Evolutionary conservation across 306 rosid genomes (phyloP), one percentile per base, ranked within the genome.

Genomic region (Trichosanthes truncata): DNA sequence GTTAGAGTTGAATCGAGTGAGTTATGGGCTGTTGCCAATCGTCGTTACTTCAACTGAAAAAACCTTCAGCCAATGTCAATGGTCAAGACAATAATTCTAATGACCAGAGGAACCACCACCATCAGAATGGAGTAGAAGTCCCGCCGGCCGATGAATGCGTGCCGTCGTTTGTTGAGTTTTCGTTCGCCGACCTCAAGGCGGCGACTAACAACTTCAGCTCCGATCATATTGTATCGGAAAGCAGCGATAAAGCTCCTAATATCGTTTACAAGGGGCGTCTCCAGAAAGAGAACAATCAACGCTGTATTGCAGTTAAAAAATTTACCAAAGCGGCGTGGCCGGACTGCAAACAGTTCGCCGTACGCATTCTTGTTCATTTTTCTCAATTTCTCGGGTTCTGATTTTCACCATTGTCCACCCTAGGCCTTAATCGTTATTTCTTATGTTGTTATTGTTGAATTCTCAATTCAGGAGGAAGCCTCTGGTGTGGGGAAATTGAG

Each of bases 211-310:
- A 87, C 89, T 92, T 92, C 88, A 82, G 86, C 83, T 48, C 89
- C 78, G 90, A 92, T 46, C 78, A 85, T 55, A 92, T 90, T 82
- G 88, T 92, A 78, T 92, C 97, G 52, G 93, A 90, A 88, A 87
- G 91, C 81, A 90, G 93, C 61, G 97, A 89, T 81, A 92, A 86
- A 80, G 91, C 95, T 56, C 82, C 93, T 79, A 92, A 92, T 84
- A 88, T 90, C 35, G 91, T 92, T 60, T 92, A 79, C 83, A 90
- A 84, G 69, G 94, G 94, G 8, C 87, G 91, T 49, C 88, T 92
- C n/a, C 91, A 90, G 67, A 85, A 80, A 77, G 85, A 89, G 49
- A 88, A 83, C 78, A 84, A 57, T 40, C 84, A 82, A 25, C 80
- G 89, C 20, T 84, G 83, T 87, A 81, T 90, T 79, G 94, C 97